These are phyloP conservation scores for Pseudogymnoascus sp. DNA, from an alignment of 2,329 filamentous ascomycete species.

Conservation along the genomic window DNA sequence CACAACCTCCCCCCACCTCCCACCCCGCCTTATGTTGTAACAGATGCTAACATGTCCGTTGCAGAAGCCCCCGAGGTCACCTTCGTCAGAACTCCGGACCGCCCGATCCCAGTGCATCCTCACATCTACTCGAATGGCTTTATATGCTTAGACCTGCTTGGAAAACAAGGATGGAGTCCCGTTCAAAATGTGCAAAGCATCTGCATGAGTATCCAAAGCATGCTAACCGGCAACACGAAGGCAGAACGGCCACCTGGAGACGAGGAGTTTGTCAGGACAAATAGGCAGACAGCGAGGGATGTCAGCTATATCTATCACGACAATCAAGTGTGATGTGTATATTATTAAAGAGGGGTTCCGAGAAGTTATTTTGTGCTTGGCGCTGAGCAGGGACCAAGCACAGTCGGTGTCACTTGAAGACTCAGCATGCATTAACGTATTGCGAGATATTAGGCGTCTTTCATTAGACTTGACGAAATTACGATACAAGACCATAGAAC, in stretches of 20 bases:
- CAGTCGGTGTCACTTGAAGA: neutral
- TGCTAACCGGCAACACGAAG: constrained; percentile 91
- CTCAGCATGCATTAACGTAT: neutral
- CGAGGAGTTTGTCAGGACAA: constrained; percentile 76
- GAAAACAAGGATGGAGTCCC: constrained; percentile 83
- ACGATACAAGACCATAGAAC: neutral
- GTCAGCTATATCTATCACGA: constrained; percentile 95
- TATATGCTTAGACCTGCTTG: constrained; percentile 91
- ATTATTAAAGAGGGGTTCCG: neutral
- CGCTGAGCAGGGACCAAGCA: neutral
- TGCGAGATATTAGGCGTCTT: constrained; percentile 2
- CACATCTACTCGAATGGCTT: constrained; percentile 99
- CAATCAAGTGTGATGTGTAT: neutral
- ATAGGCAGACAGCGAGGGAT: constrained; percentile 72
- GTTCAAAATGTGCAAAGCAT: constrained; percentile 96
- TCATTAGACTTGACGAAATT: constrained; percentile 4
- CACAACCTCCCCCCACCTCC: neutral
- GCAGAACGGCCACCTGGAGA: constrained; percentile 87
- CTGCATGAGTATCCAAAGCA: constrained; percentile 95
- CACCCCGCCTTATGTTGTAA: neutral
- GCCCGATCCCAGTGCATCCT: constrained; percentile 83
- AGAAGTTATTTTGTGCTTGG: neutral
- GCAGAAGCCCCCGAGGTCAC: constrained; percentile 90
- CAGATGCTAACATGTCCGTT: neutral
- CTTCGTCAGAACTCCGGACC: constrained; percentile 60